Evolutionary conservation across 23 red algal genomes (phyloP).

Genomic region (Gracilaria caudata): DNA sequence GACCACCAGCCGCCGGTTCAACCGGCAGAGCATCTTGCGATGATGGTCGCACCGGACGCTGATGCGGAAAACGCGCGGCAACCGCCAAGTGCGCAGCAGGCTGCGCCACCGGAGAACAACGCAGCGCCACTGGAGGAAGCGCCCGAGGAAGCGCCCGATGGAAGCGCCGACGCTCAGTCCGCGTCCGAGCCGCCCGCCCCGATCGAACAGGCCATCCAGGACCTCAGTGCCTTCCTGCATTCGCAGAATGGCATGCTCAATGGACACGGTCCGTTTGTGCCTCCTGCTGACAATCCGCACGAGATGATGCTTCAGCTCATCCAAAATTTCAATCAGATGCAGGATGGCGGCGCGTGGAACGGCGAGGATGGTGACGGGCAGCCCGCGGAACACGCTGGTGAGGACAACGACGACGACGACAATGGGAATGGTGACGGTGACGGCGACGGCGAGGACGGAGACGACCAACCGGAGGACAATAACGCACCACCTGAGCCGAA

Average conservation of each 20-base stretch:
- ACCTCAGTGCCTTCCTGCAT: slow-evolving; percentile 4
- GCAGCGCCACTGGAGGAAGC: background rate
- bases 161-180: background rate
- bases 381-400: background rate
- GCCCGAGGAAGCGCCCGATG: background rate
- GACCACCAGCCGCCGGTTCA: background rate
- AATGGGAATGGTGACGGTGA: too few species aligned
- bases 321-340: slow-evolving; percentile 25
- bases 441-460: background rate
- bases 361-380: background rate
- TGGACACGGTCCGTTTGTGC: background rate
- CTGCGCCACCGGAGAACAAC: background rate
- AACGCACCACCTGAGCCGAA: background rate
- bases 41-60: background rate
- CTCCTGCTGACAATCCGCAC: slow-evolving; percentile 1
- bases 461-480: background rate
- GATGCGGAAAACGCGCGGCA: background rate
- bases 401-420: background rate
- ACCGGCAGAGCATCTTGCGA: background rate
- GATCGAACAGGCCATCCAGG: slow-evolving; percentile 24
- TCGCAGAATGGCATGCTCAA: background rate
- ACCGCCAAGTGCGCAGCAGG: background rate
- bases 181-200: slow-evolving; percentile 1
- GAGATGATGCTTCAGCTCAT: slow-evolving; percentile 25
- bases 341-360: slow-evolving; percentile 16